Conservation (phyloP, 2,329 filamentous ascomycete genomes). For the Setomelanomma holmii region DNA sequence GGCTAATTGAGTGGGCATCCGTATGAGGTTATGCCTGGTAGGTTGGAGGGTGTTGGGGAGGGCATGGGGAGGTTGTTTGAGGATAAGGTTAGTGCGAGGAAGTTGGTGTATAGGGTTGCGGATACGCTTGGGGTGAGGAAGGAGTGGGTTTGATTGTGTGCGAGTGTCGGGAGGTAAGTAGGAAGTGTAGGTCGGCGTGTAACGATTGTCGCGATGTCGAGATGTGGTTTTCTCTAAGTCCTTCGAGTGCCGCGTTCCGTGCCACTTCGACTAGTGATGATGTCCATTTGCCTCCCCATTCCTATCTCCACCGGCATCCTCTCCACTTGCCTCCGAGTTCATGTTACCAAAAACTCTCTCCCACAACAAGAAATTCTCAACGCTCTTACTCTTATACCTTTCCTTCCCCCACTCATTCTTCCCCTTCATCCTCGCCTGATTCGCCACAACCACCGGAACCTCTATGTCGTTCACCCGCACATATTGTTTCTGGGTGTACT, state of each 20-base stretch:
- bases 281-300: neutral
- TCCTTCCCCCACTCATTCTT: slow-evolving; percentile 22
- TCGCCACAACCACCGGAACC: slow-evolving; percentile 16
- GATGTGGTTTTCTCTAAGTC: no score
- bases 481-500: slow-evolving; percentile 23
- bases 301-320: neutral
- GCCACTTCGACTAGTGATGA: no score
- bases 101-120: slow-evolving; percentile 65
- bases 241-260: no score
- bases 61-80: slow-evolving; percentile 62
- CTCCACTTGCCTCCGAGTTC: neutral
- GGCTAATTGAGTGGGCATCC: slow-evolving; percentile 57
- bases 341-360: slow-evolving; percentile 31
- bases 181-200: no score
- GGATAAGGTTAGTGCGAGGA: slow-evolving; percentile 66
- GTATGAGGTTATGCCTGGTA: slow-evolving; percentile 59
- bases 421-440: slow-evolving; percentile 25
- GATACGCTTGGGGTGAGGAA: slow-evolving; percentile 48
- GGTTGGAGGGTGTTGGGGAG: slow-evolving; percentile 59
- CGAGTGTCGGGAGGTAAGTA: neutral
- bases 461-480: slow-evolving; percentile 12
- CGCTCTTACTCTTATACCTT: slow-evolving; percentile 42
- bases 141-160: neutral
- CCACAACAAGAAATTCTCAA: slow-evolving; percentile 37
- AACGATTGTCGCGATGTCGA: no score